These are phyloP conservation scores for Trichoderma breve DNA, from an alignment of 2,329 filamentous ascomycete genomes.

Conservation along the genomic window DNA sequence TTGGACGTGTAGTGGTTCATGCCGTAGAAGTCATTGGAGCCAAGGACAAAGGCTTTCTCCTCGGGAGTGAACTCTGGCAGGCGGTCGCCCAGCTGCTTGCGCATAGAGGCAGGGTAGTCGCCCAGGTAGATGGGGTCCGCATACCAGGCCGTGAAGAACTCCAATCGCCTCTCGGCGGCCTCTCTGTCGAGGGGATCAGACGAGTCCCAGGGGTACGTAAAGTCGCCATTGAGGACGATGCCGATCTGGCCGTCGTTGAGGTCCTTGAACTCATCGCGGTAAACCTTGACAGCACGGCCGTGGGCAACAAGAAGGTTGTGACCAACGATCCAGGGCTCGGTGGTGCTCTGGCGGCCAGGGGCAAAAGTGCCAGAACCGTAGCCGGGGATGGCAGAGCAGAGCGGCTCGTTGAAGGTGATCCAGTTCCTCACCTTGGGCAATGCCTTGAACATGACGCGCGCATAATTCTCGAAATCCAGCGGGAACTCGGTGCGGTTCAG, in stretches of 20 bases:
- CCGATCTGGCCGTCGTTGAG: conserved; percentile 73
- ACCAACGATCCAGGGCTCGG: conserved; percentile 79
- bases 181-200: conserved; percentile 71
- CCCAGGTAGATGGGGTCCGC: conserved; percentile 84
- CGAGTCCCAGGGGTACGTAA: conserved; percentile 78
- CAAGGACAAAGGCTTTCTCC: conserved; percentile 70
- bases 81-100: conserved; percentile 73
- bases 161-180: conserved; percentile 76
- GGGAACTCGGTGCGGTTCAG: conserved; percentile 81
- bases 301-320: conserved; percentile 80
- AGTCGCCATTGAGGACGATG: conserved; percentile 85
- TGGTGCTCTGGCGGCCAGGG: conserved; percentile 72
- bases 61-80: conserved; percentile 72
- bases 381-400: conserved; percentile 78
- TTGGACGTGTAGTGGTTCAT: conserved; percentile 94
- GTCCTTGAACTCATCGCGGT: conserved; percentile 77
- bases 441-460: conserved; percentile 70
- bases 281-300: conserved; percentile 75
- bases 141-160: conserved; percentile 87
- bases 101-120: conserved; percentile 81
- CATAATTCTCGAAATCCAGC: conserved; percentile 76
- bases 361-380: conserved; percentile 77
- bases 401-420: conserved; percentile 91
- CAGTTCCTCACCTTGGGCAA: conserved; percentile 79
- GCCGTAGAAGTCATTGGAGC: conserved; percentile 91